These are phyloP conservation scores for Omphalotus guepiniiformis DNA, from an alignment of 768 basidiomycete genomes.

Conservation along the genomic window DNA sequence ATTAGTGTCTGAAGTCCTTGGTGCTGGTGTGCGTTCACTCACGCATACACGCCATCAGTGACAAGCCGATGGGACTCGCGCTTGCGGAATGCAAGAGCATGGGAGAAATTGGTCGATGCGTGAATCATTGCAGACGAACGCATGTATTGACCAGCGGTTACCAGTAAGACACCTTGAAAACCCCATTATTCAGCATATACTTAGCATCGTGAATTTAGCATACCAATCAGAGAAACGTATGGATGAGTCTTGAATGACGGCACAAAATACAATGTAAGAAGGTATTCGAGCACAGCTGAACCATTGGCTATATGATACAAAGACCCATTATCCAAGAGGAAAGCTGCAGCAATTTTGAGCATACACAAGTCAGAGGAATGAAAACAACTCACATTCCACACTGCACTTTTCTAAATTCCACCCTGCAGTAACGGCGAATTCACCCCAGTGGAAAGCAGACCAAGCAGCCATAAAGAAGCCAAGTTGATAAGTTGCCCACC, in stretches of 20 bases:
- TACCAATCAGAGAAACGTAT: constrained; percentile 60
- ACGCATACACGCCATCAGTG: constrained; percentile 88
- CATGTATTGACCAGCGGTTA: constrained; percentile 68
- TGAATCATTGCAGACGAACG: constrained; percentile 96
- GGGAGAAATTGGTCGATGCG: constrained; percentile 91
- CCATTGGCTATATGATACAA: constrained; percentile 84
- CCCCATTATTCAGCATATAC: too few species aligned
- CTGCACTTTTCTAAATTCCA: constrained; percentile 93
- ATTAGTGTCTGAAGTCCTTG: too few species aligned
- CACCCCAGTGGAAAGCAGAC: constrained; percentile 88
- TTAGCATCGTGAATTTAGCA: too few species aligned
- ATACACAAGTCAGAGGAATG: constrained; percentile 1
- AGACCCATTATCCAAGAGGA: constrained; percentile 84
- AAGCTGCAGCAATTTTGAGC: constrained; percentile 52
- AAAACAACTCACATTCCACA: constrained; percentile 73
- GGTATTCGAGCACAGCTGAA: constrained; percentile 75
- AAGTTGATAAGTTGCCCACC: constrained; percentile 73
- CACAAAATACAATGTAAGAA: constrained; percentile 62
- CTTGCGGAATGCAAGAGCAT: constrained; percentile 77
- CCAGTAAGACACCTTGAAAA: constrained; percentile 61
- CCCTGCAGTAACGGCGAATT: constrained; percentile 93
- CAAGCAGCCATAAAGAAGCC: constrained; percentile 82
- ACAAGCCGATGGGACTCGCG: constrained; percentile 73
- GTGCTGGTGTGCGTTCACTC: constrained; percentile 28
- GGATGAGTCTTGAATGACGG: constrained; percentile 58